Evolutionary conservation across 1,139 yeast genomes (phyloP), one percentile per base, ranked within the genome.

Genomic region (Hyphopichia fennica): DNA sequence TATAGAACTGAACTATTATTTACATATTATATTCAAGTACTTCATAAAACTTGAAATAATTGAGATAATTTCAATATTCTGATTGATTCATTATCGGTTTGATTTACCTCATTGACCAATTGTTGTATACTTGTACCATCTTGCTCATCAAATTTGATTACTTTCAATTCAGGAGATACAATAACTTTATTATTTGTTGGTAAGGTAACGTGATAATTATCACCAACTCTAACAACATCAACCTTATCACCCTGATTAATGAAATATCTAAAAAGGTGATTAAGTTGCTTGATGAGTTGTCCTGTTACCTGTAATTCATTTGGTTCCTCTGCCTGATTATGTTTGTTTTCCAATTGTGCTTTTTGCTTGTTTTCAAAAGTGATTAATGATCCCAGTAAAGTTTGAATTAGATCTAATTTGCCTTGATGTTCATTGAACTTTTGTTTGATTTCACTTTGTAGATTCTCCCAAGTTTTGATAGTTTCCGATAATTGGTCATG

Each of bases 231-330:
- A n/a, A 22, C 25, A 25, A 23, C 19, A 17, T 14, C 34, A 4
- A 23, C 34, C 4, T 20, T 11, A 7, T 35, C 29, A 20, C 30
- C 30, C 14, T 28, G 32, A n/a, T 22, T 16, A 25, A 22, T 16
- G 35, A 32, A 23, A 14, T 18, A 15, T 15, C n/a, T n/a, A 2
- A 31, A 27, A 7, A 35, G 18, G 7, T 25, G 35, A 17, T 35
- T 35, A 19, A 40, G 33, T 31, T 37, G 42, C 13, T 32, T 31
- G 20, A 25, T 23, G 28, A 35, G 33, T 29, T 35, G 34, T 13
- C 39, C 37, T 36, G n/a, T 13, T 16, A 35, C 10, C 15, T 35
- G 38, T 11, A 22, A n/a, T 22, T n/a, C 23, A 27, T 17, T 31
- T 5, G 22, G 5, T 22, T 22, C 23, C 6, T 22, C 23, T 6